Evolutionary conservation across 371 early-diverging fungal species (phyloP).

Genomic region (Lichtheimia hyalospora): DNA sequence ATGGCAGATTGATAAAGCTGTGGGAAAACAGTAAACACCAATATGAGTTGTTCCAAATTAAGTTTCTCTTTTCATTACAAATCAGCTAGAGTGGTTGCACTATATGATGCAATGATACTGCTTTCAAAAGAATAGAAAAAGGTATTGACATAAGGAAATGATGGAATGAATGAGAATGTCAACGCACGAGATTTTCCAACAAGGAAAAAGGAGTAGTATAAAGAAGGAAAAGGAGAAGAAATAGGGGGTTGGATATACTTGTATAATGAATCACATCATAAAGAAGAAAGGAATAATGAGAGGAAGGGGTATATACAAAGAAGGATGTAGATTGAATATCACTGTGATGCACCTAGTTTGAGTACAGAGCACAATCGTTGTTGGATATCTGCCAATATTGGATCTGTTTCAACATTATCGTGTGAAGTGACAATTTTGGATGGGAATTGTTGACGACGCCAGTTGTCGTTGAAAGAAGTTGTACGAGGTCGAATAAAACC

Average conservation of each 20-base stretch:
- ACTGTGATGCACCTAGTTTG: conserved; percentile 6
- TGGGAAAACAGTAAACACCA: too few relatives aligned
- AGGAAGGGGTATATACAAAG: background rate
- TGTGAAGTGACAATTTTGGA: conserved; percentile 6
- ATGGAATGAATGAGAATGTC: too few relatives aligned
- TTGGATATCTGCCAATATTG: conserved; percentile 3
- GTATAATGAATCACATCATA: background rate
- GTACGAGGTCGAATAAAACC: conserved; percentile 33
- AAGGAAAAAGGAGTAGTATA: background rate
- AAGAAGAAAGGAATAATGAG: background rate
- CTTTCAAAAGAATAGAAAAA: too few relatives aligned
- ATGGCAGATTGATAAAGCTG: too few relatives aligned
- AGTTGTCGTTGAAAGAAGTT: background rate
- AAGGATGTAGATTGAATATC: background rate
- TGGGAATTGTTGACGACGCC: conserved; percentile 4
- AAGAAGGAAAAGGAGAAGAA: background rate
- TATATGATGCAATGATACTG: too few relatives aligned
- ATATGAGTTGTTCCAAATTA: too few relatives aligned
- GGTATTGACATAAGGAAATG: too few relatives aligned
- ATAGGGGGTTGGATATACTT: background rate
- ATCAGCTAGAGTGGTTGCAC: too few relatives aligned
- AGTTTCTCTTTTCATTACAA: too few relatives aligned
- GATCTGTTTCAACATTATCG: background rate
- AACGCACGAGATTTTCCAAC: too few relatives aligned
- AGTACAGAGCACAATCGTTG: background rate